Evolutionary conservation across 192 early-diverging fungal species (phyloP).

Genomic region (Dimargaris cristalligena): DNA sequence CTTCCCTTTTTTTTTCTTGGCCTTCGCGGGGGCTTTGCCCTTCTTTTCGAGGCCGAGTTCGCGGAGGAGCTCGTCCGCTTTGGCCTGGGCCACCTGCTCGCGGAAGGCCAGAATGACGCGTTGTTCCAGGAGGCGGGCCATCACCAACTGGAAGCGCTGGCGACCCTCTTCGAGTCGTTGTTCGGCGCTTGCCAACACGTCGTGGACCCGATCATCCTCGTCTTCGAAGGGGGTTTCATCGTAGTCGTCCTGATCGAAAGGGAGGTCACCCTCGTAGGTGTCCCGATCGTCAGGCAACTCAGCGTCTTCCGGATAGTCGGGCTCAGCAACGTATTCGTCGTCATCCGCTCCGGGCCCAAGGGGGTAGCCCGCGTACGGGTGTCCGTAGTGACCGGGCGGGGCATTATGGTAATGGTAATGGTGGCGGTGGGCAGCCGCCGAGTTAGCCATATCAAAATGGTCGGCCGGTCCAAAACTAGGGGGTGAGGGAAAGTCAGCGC

Average conservation of each 20-base stretch:
- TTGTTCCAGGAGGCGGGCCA: slow-evolving; percentile 94
- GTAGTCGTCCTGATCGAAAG: slow-evolving; percentile 20
- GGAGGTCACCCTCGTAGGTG: not conserved
- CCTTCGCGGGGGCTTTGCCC: slow-evolving; percentile 34
- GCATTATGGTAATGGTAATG: not conserved
- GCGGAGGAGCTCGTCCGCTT: slow-evolving; percentile 68
- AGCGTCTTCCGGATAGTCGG: not conserved
- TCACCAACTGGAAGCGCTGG: slow-evolving; percentile 90
- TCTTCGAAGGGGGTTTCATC: slow-evolving; percentile 33
- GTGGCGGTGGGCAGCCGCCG: no score
- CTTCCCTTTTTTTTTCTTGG: slow-evolving; percentile 52
- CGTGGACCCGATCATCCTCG: slow-evolving; percentile 39
- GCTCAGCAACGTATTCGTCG: not conserved
- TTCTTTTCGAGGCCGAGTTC: slow-evolving; percentile 81
- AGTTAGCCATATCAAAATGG: no score
- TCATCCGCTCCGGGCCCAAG: no score
- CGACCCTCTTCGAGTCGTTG: slow-evolving; percentile 84
- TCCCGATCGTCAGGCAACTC: not conserved
- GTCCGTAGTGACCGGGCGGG: not conserved
- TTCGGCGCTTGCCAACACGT: slow-evolving; percentile 56
- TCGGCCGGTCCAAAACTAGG: no score
- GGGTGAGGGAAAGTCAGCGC: no score
- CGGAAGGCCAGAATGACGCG: slow-evolving; percentile 83
- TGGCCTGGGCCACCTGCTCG: slow-evolving; percentile 83
- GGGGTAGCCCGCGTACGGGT: no score